phyloP scores from a whole-genome alignment of 169 alveolate genomes.

The Miamiensis avidus region DNA sequence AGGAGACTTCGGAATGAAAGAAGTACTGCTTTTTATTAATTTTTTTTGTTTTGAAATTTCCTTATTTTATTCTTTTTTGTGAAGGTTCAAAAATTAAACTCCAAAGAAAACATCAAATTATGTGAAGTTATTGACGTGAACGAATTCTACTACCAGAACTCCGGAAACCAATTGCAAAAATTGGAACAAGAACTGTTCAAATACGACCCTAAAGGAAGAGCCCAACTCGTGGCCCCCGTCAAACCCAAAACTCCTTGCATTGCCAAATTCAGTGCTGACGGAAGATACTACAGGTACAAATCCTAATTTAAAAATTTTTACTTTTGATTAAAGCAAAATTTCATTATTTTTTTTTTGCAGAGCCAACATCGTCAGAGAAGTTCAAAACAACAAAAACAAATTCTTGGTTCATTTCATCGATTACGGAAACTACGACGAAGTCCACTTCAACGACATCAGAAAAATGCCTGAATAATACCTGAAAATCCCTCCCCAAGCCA shows the following conservation, averaged over 20 bases:
- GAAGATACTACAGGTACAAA: conserved; percentile 61
- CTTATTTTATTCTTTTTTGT: too few species aligned
- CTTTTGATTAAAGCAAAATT: background rate
- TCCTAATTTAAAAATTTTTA: too few species aligned
- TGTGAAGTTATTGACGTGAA: conserved; percentile 69
- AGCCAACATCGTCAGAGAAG: conserved; percentile 56
- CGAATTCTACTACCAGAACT: conserved; percentile 60
- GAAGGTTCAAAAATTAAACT: background rate
- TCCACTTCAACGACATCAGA: conserved; percentile 60
- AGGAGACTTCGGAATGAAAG: conserved; percentile 11
- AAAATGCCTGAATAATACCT: conserved; percentile 64
- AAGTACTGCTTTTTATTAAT: background rate
- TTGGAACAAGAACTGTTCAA: conserved; percentile 58
- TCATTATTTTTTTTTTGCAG: conserved; percentile 16
- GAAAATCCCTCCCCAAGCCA: conserved; percentile 62
- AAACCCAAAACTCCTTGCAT: conserved; percentile 76
- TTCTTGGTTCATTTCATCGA: conserved; percentile 76
- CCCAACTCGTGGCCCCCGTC: conserved; percentile 64
- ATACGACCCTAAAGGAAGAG: conserved; percentile 51
- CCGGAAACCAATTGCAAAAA: conserved; percentile 52
- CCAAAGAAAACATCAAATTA: conserved; percentile 51
- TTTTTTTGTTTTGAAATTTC: background rate
- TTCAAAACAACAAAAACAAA: conserved; percentile 32
- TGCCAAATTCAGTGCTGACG: conserved; percentile 76
- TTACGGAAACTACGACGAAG: conserved; percentile 74